Evolutionary conservation across 495 filamentous ascomycete genomes (phyloP), one percentile per base, ranked within the genome.

Genomic region (Podospora appendiculata): DNA sequence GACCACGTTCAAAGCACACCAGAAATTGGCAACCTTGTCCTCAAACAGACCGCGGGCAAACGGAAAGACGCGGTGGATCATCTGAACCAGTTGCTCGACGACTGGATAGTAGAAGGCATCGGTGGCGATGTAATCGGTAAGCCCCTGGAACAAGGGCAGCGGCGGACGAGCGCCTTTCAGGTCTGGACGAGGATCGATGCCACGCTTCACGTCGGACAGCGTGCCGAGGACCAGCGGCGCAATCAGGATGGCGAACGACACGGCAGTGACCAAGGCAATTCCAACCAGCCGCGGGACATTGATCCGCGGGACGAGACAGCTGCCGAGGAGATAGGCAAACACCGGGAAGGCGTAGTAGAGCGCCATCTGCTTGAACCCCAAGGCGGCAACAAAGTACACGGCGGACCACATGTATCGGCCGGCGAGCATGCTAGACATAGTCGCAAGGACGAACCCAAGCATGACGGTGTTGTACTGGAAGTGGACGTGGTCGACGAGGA

Each of bases 381-480:
- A 71, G 13, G 90, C 87, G 2, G 82, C 79, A n/a, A 98, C 92
- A 63, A 98, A 98, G 71, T 95, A 97, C 48, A 93, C 80, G 53
- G 86, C 87, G 7, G 85, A 80, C 90, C 91, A 96, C 52, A 95
- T 78, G 60, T 85, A 83, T 41, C 89, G 81, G 4, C 87, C 88
- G 3, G 90, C 89, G 40, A 95, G 66, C 61, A 96, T 87, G 66
- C 88, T 90, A 38, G 90, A 90, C 74, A 95, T 81, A 59, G 85
- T 89, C 0, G 90, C 90, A 34, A 91, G 69, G 8, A 90, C 76
- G 17, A 96, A 79, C 0, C 94, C 93, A 6, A 97, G 82, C 93
- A 98, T 98, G 47, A 97, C 90, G 0, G 90, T 93, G 66, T 98
- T 98, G 65, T 95, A 98, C 70, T 98, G 93, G 67, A 98, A 98